A percentile compares a stretch with the other conserved stretches of the same genome.
phyloP scores from a whole-genome alignment of 768 basidiomycete species.

The Rhodotorula kratochvilovae region DNA sequence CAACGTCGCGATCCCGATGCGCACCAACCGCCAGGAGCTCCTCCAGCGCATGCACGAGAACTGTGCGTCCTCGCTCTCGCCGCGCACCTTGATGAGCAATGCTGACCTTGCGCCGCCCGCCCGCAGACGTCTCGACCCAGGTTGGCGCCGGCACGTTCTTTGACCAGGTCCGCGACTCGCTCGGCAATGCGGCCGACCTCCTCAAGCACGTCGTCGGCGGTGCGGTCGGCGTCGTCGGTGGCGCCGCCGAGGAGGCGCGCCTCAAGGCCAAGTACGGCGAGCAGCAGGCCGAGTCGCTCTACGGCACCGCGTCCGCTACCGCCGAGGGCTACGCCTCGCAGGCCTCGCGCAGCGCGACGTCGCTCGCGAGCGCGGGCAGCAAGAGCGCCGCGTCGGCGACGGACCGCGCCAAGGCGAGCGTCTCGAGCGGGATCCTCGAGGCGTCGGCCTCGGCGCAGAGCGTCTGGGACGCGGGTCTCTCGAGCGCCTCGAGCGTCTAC shows the following conservation, averaged over 20 bases:
- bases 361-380: neutral
- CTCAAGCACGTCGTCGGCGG: slow-evolving; percentile 47
- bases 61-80: slow-evolving; percentile 24
- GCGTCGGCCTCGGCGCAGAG: neutral
- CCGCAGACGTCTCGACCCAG: slow-evolving; percentile 64
- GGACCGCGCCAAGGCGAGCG: slow-evolving; percentile 9
- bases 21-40: slow-evolving; percentile 66
- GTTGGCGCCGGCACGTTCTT: slow-evolving; percentile 59
- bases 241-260: slow-evolving; percentile 40
- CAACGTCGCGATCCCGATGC: slow-evolving; percentile 54
- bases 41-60: slow-evolving; percentile 55
- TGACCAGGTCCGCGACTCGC: slow-evolving; percentile 61
- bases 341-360: neutral
- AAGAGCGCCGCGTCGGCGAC: slow-evolving; percentile 4
- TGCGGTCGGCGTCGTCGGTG: slow-evolving; percentile 32
- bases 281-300: slow-evolving; percentile 46
- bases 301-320: slow-evolving; percentile 32
- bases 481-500: slow-evolving; percentile 21
- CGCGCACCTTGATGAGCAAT: neutral
- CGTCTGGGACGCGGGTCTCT: slow-evolving; percentile 17
- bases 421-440: slow-evolving; percentile 5
- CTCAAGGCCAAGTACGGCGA: slow-evolving; percentile 43
- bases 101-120: neutral
- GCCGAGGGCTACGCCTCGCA: slow-evolving; percentile 29
- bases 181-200: slow-evolving; percentile 53